These are phyloP conservation scores for Smithsoniella earleae DNA, from an alignment of 163 green algal genomes.

Conservation along the genomic window DNA sequence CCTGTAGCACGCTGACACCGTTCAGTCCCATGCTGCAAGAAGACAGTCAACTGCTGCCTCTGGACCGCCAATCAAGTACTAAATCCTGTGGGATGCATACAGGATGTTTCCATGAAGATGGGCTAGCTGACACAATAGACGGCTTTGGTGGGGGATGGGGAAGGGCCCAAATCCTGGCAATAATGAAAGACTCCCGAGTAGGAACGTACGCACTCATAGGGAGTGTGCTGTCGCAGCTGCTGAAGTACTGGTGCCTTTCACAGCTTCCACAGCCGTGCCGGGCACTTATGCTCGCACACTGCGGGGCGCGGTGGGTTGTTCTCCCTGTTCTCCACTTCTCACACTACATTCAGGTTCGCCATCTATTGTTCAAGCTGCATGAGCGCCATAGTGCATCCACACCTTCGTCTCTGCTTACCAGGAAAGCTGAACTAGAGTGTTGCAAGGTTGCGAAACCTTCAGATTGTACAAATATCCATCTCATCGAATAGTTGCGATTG, in stretches of 20 bases:
- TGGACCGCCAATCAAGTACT: too few species aligned
- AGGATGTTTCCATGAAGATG: constrained; percentile 54
- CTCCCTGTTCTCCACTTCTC: constrained; percentile 36
- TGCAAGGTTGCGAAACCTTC: too few species aligned
- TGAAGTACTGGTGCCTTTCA: constrained; percentile 32
- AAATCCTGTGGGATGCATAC: too few species aligned
- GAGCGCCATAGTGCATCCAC: too few species aligned
- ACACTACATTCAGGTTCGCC: constrained; percentile 45
- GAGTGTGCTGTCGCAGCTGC: constrained; percentile 28
- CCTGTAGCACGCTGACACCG: too few species aligned
- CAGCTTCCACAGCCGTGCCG: not conserved
- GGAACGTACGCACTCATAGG: constrained; percentile 49
- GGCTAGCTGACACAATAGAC: constrained; percentile 45
- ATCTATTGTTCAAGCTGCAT: too few species aligned
- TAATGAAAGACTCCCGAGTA: constrained; percentile 52
- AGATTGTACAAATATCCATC: too few species aligned
- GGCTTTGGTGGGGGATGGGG: constrained; percentile 53
- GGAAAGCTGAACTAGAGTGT: too few species aligned
- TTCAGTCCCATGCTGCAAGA: too few species aligned
- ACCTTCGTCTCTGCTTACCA: too few species aligned
- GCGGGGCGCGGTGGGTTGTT: constrained; percentile 36
- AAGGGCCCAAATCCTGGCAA: constrained; percentile 45
- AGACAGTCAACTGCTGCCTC: too few species aligned
- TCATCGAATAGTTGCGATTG: too few species aligned
- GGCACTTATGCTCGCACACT: constrained; percentile 42